Conservation (phyloP, 2,329 filamentous ascomycete genomes). For the Fusarium nanum region DNA sequence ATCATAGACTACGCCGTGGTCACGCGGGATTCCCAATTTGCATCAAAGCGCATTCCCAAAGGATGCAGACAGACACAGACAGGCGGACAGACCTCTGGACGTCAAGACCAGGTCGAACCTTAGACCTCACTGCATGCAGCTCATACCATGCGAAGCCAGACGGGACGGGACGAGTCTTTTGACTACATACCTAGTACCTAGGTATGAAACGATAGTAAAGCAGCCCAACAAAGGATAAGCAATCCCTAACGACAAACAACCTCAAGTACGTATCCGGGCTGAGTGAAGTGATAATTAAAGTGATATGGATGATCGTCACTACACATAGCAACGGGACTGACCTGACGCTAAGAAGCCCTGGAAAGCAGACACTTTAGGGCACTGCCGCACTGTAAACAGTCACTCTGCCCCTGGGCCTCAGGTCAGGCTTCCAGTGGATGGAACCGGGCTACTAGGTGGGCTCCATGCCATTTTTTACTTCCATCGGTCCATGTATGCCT, state of each 20-base stretch:
- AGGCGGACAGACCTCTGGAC: background rate
- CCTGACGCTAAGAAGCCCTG: slow-evolving; percentile 20
- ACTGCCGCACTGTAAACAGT: background rate
- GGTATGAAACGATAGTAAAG: slow-evolving; percentile 5
- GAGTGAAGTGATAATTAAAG: background rate
- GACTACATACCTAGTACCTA: background rate
- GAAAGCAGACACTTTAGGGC: background rate
- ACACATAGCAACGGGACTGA: background rate
- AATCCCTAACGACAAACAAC: slow-evolving; percentile 23
- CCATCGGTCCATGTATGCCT: too few species aligned
- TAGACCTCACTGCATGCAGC: background rate
- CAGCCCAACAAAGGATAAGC: slow-evolving; percentile 23
- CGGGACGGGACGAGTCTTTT: slow-evolving; percentile 12
- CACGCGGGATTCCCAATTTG: slow-evolving; percentile 43
- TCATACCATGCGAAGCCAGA: slow-evolving; percentile 11
- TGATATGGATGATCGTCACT: slow-evolving; percentile 8
- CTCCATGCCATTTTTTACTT: background rate
- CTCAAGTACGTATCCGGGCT: background rate
- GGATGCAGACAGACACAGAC: background rate
- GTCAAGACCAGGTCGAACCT: slow-evolving; percentile 2
- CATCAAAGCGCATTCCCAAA: slow-evolving; percentile 24
- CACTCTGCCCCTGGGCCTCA: background rate
- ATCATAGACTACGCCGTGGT: slow-evolving; percentile 15
- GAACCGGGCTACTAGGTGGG: too few species aligned
- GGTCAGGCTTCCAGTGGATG: background rate